Percentiles rank a stretch among this genome's conserved stretches.
Evolutionary conservation across 176 grass and related monocot species (phyloP).

Genomic region (Melocanna baccifera): DNA sequence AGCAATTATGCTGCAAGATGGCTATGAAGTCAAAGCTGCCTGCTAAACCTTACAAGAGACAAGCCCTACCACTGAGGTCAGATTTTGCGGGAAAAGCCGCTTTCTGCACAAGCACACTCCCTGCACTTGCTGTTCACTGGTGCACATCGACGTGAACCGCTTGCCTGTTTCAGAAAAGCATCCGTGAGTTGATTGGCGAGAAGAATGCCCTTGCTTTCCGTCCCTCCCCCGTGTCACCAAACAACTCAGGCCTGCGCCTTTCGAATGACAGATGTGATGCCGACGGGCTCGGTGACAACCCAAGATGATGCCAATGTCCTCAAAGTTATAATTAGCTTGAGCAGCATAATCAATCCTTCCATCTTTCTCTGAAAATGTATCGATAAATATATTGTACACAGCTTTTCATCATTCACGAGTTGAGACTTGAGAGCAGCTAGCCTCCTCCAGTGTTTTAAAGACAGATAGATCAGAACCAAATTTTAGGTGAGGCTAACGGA

Average conservation of each 20-base stretch:
- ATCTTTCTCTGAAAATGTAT: neutral
- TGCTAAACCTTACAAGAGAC: neutral
- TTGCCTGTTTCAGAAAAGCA: constrained; percentile 15
- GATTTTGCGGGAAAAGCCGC: neutral
- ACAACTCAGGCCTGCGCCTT: neutral
- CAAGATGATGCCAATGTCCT: neutral
- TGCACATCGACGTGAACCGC: constrained; percentile 34
- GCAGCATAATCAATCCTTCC: neutral
- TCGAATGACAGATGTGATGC: neutral
- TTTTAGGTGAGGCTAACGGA: no score
- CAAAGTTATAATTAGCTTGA: neutral
- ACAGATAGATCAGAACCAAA: neutral
- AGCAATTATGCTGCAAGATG: neutral
- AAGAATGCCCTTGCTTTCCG: neutral
- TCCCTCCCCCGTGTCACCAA: neutral
- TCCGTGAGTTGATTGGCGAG: neutral
- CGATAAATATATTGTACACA: neutral
- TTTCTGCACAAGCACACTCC: neutral
- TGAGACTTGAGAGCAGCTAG: neutral
- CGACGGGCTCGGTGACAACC: neutral
- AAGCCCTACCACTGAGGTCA: neutral
- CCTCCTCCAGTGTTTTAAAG: neutral
- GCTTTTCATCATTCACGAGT: neutral
- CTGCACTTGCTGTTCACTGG: neutral
- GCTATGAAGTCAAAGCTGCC: constrained; percentile 14